A percentile compares a stretch with the other conserved stretches of the same genome.
Conservation (phyloP, 2,329 filamentous ascomycete species). For the Geosmithia flava region DNA sequence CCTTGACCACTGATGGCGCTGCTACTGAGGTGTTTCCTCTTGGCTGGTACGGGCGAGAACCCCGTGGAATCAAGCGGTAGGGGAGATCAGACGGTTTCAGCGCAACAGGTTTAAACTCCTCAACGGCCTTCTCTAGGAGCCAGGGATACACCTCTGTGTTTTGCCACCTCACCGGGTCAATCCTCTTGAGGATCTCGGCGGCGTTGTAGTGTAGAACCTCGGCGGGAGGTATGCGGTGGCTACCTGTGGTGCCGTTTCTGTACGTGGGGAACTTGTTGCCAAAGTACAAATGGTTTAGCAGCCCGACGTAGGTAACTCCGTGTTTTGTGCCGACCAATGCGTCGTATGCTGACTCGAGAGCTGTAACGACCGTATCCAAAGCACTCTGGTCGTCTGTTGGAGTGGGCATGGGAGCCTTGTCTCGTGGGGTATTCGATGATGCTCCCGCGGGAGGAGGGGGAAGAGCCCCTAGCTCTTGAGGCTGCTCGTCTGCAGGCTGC, state of each 20-base stretch:
- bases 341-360: conserved; percentile 10
- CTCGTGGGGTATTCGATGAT: not conserved
- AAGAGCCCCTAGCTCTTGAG: not conserved
- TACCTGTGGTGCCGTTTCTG: conserved; percentile 10
- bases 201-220: conserved; percentile 34
- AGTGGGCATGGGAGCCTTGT: not conserved
- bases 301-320: conserved; percentile 8
- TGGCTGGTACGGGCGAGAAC: conserved; percentile 2
- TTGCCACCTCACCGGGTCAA: conserved; percentile 21
- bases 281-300: conserved; percentile 19
- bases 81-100: conserved; percentile 17
- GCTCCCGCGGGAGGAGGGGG: no score
- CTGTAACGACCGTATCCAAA: conserved; percentile 14
- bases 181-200: conserved; percentile 19
- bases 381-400: conserved; percentile 4
- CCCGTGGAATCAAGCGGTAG: conserved; percentile 10
- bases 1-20: not conserved
- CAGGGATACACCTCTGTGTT: conserved; percentile 17
- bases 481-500: not conserved
- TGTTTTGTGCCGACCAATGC: conserved; percentile 7
- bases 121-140: conserved; percentile 15
- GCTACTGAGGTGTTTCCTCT: not conserved
- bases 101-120: conserved; percentile 13
- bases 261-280: conserved; percentile 16
- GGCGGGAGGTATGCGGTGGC: conserved; percentile 26